phyloP scores from a whole-genome alignment of 176 grass and related monocot species.

The Carex pumila region DNA sequence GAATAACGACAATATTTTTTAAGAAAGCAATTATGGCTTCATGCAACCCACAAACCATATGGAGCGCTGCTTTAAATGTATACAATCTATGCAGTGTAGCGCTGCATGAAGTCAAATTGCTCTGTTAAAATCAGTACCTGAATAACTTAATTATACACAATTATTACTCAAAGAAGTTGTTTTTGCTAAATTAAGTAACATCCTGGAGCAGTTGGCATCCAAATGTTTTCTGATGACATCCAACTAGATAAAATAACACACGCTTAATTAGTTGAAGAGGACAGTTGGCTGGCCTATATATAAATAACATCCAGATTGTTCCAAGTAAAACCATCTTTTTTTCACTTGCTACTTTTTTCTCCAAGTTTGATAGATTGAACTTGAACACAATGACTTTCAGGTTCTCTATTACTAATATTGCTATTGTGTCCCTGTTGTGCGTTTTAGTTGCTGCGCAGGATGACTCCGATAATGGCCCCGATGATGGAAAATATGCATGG shows the following conservation, averaged over 20 bases:
- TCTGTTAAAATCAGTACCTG: no score
- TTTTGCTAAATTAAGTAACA: slow-evolving; percentile 21
- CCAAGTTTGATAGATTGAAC: neutral
- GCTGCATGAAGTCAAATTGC: no score
- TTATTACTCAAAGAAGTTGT: neutral
- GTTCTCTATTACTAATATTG: neutral
- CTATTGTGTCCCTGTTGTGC: neutral
- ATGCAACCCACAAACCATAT: no score
- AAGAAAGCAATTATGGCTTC: no score
- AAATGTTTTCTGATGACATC: neutral
- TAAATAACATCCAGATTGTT: neutral
- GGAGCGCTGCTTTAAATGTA: no score
- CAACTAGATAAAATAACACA: neutral
- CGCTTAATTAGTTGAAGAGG: neutral
- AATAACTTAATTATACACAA: neutral
- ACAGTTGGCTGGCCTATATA: neutral
- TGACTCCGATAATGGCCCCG: no score
- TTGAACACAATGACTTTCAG: neutral
- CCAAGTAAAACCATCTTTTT: neutral
- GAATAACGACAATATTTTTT: neutral
- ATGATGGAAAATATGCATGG: neutral
- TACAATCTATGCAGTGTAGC: no score
- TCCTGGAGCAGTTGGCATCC: neutral
- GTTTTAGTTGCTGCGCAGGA: neutral
- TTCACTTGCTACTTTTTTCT: neutral